These are phyloP conservation scores for Cucumis hystrix DNA, from an alignment of 306 rosid species.

Conservation along the genomic window DNA sequence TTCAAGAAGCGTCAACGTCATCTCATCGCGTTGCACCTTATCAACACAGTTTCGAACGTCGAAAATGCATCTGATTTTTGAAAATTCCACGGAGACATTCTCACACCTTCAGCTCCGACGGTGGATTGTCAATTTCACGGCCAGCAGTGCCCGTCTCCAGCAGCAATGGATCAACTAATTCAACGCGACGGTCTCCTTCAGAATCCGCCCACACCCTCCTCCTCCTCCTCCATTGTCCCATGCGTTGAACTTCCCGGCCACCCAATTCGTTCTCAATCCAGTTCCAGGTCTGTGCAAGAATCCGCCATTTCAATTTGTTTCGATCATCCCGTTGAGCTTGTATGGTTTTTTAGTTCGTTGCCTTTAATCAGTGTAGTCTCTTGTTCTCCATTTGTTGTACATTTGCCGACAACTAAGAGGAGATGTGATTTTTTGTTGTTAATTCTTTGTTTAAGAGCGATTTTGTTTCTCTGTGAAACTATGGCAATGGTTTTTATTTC, in stretches of 20 bases:
- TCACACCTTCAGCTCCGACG: too few relatives aligned
- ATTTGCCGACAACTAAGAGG: not conserved
- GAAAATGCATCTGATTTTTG: not conserved
- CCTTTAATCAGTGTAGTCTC: not conserved
- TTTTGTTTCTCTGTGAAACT: not conserved
- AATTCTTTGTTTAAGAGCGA: not conserved
- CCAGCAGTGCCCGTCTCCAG: not conserved
- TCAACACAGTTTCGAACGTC: not conserved
- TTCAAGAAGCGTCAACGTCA: not conserved
- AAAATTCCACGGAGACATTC: too few relatives aligned
- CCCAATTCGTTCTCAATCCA: constrained; percentile 21
- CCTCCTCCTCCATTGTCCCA: not conserved
- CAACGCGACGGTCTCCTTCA: constrained; percentile 14
- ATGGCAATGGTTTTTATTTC: not conserved
- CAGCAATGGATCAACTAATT: constrained; percentile 5
- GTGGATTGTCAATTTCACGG: too few relatives aligned
- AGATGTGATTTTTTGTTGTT: not conserved
- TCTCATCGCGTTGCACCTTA: not conserved
- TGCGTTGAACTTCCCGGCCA: constrained; percentile 2
- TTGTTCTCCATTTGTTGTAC: not conserved
- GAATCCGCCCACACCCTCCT: not conserved
- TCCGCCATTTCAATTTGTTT: not conserved
- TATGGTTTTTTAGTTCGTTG: not conserved
- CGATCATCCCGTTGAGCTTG: not conserved
- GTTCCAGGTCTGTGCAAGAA: constrained; percentile 11